Evolutionary conservation across 2,329 filamentous ascomycete species (phyloP).

Genomic region (Fusarium xylarioides): DNA sequence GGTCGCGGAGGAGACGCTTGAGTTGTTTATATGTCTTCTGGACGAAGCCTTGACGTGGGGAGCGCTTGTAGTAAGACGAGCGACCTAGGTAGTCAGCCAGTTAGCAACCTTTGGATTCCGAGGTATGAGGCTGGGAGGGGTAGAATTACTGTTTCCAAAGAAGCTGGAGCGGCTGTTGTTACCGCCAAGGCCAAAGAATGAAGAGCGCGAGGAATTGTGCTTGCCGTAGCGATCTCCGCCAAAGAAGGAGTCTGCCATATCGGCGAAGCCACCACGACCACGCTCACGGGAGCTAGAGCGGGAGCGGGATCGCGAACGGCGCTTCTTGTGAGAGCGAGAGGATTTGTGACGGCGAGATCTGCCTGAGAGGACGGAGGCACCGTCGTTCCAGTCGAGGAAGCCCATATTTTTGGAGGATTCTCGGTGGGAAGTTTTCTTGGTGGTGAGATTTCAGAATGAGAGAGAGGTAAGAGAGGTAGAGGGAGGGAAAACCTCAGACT

Average conservation of each 20-base stretch:
- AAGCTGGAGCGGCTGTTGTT: conserved; percentile 56
- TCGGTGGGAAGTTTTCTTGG: neutral
- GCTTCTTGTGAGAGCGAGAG: conserved; percentile 48
- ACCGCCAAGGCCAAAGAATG: conserved; percentile 58
- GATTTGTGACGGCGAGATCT: conserved; percentile 43
- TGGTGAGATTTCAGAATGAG: neutral
- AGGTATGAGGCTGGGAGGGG: neutral
- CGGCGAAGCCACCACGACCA: conserved; percentile 46
- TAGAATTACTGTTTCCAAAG: conserved; percentile 53
- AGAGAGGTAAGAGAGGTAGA: neutral
- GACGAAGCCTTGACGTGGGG: conserved; percentile 82
- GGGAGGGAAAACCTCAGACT: neutral
- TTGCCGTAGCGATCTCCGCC: conserved; percentile 48
- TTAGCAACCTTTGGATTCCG: neutral
- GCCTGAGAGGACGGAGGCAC: conserved; percentile 45
- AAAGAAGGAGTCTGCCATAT: conserved; percentile 47
- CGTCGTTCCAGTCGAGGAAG: conserved; percentile 49
- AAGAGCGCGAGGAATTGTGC: conserved; percentile 54
- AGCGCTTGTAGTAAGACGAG: conserved; percentile 79
- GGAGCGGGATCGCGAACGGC: conserved; percentile 51
- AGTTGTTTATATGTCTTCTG: conserved; percentile 77
- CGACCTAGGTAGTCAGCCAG: conserved; percentile 50
- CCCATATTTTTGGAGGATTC: conserved; percentile 37
- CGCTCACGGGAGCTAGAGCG: conserved; percentile 48
- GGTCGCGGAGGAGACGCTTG: conserved; percentile 80